Conservation (phyloP, 345 rosid genomes). For the Ceriops zippeliana region DNA sequence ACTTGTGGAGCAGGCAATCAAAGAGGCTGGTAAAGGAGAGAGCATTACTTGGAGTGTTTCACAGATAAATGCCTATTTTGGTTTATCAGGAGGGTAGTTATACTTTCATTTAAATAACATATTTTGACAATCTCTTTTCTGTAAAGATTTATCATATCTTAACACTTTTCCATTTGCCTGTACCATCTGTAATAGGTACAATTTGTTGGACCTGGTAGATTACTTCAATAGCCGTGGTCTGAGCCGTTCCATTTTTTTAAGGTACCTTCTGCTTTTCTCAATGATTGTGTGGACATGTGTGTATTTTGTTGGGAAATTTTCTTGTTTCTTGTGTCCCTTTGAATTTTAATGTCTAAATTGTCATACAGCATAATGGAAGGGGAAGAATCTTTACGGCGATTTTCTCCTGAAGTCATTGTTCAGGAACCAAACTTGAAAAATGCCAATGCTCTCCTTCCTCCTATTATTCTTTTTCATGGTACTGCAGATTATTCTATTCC, state of each 20-base stretch:
- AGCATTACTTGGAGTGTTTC: constrained; percentile 77
- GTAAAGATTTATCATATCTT: background rate
- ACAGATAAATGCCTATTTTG: constrained; percentile 82
- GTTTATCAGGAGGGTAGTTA: constrained; percentile 88
- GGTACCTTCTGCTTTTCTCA: constrained; percentile 40
- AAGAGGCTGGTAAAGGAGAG: constrained; percentile 74
- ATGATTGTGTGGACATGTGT: background rate
- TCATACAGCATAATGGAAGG: constrained; percentile 89
- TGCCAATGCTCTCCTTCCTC: constrained; percentile 72
- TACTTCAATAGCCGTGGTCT: constrained; percentile 84
- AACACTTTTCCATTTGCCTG: background rate
- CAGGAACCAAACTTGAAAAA: constrained; percentile 53
- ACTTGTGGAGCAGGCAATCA: constrained; percentile 83
- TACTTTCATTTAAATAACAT: background rate
- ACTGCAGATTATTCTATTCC: constrained; percentile 96
- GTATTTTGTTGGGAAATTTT: background rate
- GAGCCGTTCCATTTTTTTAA: constrained; percentile 69
- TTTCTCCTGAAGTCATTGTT: constrained; percentile 79
- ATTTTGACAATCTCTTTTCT: background rate
- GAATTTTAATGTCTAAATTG: constrained; percentile 9
- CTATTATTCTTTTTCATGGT: constrained; percentile 77
- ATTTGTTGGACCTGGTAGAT: constrained; percentile 74
- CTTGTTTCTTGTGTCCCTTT: background rate
- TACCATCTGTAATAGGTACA: constrained; percentile 58
- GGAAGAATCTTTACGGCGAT: constrained; percentile 67